Conservation (phyloP, 2,329 filamentous ascomycete species). For the Aspergillus nomiae region DNA sequence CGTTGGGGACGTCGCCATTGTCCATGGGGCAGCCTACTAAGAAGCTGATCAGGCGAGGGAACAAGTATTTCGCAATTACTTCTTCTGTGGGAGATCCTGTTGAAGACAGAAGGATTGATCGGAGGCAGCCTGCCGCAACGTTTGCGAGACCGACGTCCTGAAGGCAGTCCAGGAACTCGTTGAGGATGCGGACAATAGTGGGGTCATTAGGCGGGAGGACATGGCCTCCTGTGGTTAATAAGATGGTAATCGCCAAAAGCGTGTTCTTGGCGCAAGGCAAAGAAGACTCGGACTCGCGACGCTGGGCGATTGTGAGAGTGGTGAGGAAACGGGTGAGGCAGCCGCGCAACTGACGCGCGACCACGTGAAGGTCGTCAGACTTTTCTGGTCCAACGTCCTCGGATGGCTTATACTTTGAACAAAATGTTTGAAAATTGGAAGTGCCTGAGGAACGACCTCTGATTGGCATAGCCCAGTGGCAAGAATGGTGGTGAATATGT, state of each 20-base stretch:
- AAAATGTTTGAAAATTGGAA: constrained; percentile 91
- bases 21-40: constrained; percentile 55
- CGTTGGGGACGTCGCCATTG: constrained; percentile 61
- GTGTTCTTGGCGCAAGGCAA: constrained; percentile 91
- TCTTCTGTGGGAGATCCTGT: constrained; percentile 66
- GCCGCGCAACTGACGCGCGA: constrained; percentile 74
- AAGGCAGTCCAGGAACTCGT: constrained; percentile 83
- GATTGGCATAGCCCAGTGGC: constrained; percentile 85
- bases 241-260: constrained; percentile 81
- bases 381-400: constrained; percentile 17
- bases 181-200: constrained; percentile 71
- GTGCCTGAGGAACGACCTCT: constrained; percentile 81
- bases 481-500: constrained; percentile 93
- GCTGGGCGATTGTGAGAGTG: constrained; percentile 58
- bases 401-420: constrained; percentile 68
- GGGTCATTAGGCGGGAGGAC: constrained; percentile 74
- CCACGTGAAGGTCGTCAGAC: constrained; percentile 43
- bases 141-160: constrained; percentile 64
- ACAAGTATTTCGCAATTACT: constrained; percentile 71
- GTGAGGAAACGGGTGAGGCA: constrained; percentile 80
- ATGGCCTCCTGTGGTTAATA: constrained; percentile 79
- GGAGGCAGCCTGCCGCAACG: constrained; percentile 85
- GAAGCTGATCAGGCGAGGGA: constrained; percentile 76
- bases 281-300: constrained; percentile 66
- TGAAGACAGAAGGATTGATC: constrained; percentile 74